Conservation (phyloP, 495 filamentous ascomycete genomes). For the Choiromyces venosus region DNA sequence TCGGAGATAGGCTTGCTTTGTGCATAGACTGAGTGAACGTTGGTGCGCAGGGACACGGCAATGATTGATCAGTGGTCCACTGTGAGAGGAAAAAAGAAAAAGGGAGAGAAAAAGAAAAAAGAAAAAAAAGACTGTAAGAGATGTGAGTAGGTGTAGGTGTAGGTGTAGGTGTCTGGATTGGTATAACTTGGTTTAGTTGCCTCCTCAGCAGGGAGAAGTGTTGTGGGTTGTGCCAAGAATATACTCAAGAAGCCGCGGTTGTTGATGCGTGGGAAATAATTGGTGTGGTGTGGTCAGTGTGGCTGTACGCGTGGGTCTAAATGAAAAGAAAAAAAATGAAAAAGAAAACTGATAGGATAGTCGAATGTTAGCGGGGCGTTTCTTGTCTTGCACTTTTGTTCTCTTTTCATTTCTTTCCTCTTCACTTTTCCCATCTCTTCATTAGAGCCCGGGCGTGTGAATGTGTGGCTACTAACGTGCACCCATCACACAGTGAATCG, state of each 20-base stretch:
- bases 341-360: constrained; percentile 18
- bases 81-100: background rate
- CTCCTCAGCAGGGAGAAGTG: constrained; percentile 20
- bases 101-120: too few species aligned
- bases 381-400: constrained; percentile 9
- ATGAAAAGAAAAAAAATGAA: background rate
- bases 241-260: constrained; percentile 29
- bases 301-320: constrained; percentile 14
- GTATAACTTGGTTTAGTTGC: constrained; percentile 22
- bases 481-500: background rate
- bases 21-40: constrained; percentile 27
- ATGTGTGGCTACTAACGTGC: background rate
- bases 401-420: constrained; percentile 23
- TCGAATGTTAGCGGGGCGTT: constrained; percentile 23
- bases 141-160: background rate
- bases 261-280: constrained; percentile 21
- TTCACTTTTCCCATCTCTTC: constrained; percentile 27
- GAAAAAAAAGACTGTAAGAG: background rate
- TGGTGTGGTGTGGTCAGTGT: constrained; percentile 18
- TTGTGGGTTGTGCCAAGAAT: constrained; percentile 21
- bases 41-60: constrained; percentile 21
- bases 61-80: constrained; percentile 20
- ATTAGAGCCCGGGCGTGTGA: background rate
- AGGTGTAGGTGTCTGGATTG: background rate
- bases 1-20: constrained; percentile 39